Base-by-base conservation (phyloP, 139 green algal genomes). In the Edaphochlamys debaryana region DNA sequence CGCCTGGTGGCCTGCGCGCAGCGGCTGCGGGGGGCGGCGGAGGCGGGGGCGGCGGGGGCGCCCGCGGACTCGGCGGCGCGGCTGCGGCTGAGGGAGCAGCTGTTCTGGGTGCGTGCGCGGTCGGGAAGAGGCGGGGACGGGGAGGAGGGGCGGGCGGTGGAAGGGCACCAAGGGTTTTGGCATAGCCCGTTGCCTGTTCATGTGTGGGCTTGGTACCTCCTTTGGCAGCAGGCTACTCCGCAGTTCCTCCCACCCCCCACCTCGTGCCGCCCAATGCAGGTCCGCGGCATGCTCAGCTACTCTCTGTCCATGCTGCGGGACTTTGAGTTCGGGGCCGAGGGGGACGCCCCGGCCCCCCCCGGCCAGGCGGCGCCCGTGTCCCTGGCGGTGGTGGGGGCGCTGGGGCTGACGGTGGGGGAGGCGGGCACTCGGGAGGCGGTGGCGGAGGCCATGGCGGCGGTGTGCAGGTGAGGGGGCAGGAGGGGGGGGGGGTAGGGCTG, bases 291-390 rank as follows among this genome's bases (percentile, higher is more conserved):
- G 80, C 72, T 92, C 9, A 27, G 23, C 8, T 13, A 66, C 70
- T 37, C 77, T 9, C 82, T 86, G 68, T 81, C 68, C 32, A 60
- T 71, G 22, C 82, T 92, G n/a, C 66, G 67, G 0, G 88, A 92
- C 60, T 92, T 92, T 62, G 64, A 83, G 0, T 72, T 73, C 36
- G 22, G 64, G 58, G 50, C 79, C 48, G 67, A 11, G 54, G 67
- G 30, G 19, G 58, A 9, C 69, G 76, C 45, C 40, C 34, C 19
- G n/a, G 52, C 32, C n/a, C n/a, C n/a, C n/a, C 32, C 36, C 54
- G 45, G 54, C n/a, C 20, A 54, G 25, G 38, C 50, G 62, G 42
- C 64, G 36, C 67, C 52, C 19, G 76, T 63, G 54, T 32, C 82
- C 67, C 40, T 85, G 22, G 66, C 76, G 4, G 71, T 80, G 32